Evolutionary conservation across 305 asterid genomes (phyloP).

Genomic region (Fraxinus angustifolia): DNA sequence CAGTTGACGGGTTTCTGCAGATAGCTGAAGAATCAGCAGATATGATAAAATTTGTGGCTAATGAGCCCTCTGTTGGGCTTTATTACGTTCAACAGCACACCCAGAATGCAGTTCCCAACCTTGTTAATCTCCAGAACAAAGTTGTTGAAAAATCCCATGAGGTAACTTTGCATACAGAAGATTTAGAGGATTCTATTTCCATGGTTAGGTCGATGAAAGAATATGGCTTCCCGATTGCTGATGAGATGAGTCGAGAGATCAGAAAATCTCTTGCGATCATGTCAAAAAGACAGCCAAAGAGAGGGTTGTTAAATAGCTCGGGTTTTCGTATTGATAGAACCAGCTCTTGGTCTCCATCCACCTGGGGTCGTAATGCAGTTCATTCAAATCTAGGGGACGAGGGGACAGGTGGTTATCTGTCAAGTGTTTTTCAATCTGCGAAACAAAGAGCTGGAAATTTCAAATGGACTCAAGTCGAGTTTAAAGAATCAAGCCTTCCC

Average conservation of each 20-base stretch:
- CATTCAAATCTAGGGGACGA: constrained; percentile 33
- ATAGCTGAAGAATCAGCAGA: constrained; percentile 68
- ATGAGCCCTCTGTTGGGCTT: constrained; percentile 97
- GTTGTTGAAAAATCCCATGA: constrained; percentile 60
- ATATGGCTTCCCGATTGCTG: constrained; percentile 68
- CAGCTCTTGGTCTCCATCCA: constrained; percentile 69
- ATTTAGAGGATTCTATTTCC: constrained; percentile 74
- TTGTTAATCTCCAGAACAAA: constrained; percentile 59
- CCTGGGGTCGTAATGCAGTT: constrained; percentile 52
- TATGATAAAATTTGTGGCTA: constrained; percentile 83
- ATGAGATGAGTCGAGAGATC: constrained; percentile 73
- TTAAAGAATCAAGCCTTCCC: constrained; percentile 28
- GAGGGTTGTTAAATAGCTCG: constrained; percentile 47
- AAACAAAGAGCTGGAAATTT: constrained; percentile 58
- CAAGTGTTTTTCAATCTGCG: constrained; percentile 62
- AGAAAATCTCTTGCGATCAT: constrained; percentile 62
- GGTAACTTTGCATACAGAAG: constrained; percentile 68
- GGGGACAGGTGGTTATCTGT: constrained; percentile 50
- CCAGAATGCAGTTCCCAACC: constrained; percentile 70
- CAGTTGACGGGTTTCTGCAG: constrained; percentile 83
- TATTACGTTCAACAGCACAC: constrained; percentile 86
- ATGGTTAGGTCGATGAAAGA: constrained; percentile 76
- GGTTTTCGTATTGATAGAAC: constrained; percentile 53
- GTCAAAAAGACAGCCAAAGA: constrained; percentile 59
- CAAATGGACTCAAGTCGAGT: constrained; percentile 49